These are phyloP conservation scores for Erysimum cheiri DNA, from an alignment of 441 rosid species.

Conservation along the genomic window DNA sequence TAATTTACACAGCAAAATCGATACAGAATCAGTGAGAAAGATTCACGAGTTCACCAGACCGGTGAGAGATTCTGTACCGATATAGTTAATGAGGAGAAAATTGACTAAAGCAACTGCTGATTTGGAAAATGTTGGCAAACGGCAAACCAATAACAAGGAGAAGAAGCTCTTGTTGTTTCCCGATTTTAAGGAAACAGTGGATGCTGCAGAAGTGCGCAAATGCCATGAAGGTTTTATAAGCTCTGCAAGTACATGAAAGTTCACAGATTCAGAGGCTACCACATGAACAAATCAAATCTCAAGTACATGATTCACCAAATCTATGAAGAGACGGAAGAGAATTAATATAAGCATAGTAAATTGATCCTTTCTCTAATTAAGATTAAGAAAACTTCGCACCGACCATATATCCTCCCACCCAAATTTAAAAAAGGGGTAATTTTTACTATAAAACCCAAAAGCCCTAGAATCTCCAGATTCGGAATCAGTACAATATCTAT, in stretches of 20 bases:
- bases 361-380: neutral
- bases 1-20: slow-evolving; percentile 33
- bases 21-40: slow-evolving; percentile 44
- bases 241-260: slow-evolving; percentile 54
- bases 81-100: slow-evolving; percentile 60
- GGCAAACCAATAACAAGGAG: slow-evolving; percentile 79
- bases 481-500: neutral
- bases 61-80: slow-evolving; percentile 58
- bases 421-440: neutral
- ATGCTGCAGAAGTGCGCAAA: slow-evolving; percentile 69
- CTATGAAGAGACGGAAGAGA: neutral
- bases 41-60: slow-evolving; percentile 33
- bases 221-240: slow-evolving; percentile 78
- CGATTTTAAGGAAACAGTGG: slow-evolving; percentile 86
- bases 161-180: slow-evolving; percentile 83
- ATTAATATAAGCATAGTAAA: slow-evolving; percentile 1
- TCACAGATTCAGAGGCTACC: slow-evolving; percentile 3
- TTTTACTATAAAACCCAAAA: slow-evolving; percentile 18
- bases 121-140: slow-evolving; percentile 69
- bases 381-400: neutral
- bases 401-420: neutral
- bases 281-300: neutral
- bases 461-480: slow-evolving; percentile 14
- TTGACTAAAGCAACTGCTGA: slow-evolving; percentile 53
- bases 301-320: neutral